Percentiles rank a stretch among this genome's conserved stretches.
phyloP scores from a whole-genome alignment of 1,139 yeast genomes.

The Yamadazyma sp. region DNA sequence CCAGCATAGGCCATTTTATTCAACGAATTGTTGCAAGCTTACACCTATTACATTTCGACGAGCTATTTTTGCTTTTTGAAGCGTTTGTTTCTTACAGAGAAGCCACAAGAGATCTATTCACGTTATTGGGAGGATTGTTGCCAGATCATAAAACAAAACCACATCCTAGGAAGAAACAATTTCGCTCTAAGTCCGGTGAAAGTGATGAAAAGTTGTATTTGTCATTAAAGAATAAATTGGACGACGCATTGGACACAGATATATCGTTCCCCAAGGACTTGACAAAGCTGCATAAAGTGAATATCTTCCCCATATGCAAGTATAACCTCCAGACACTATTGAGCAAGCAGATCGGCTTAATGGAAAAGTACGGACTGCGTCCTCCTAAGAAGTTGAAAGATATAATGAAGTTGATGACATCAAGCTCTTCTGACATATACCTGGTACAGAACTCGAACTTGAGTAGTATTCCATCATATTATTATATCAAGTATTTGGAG shows the following conservation, averaged over 20 bases:
- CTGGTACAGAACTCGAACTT: conserved; percentile 48
- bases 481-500: conserved; percentile 66
- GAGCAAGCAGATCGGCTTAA: conserved; percentile 54
- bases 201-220: conserved; percentile 20
- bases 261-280: conserved; percentile 18
- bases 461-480: conserved; percentile 56
- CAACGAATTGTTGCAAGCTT: conserved; percentile 46
- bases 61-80: conserved; percentile 50
- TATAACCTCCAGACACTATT: conserved; percentile 54
- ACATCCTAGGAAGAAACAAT: neutral
- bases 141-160: conserved; percentile 1
- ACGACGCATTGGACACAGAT: conserved; percentile 19
- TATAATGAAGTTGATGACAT: conserved; percentile 47
- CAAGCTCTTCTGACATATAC: conserved; percentile 39
- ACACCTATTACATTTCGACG: conserved; percentile 59
- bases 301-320: conserved; percentile 43
- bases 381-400: conserved; percentile 47
- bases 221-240: conserved; percentile 21
- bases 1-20: conserved; percentile 38
- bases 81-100: conserved; percentile 54
- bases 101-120: conserved; percentile 24
- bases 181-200: conserved; percentile 9
- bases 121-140: conserved; percentile 21
- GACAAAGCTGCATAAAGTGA: conserved; percentile 12
- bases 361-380: conserved; percentile 55